Base-by-base conservation (phyloP, 2,329 filamentous ascomycete species). In the Madurella mycetomatis region DNA sequence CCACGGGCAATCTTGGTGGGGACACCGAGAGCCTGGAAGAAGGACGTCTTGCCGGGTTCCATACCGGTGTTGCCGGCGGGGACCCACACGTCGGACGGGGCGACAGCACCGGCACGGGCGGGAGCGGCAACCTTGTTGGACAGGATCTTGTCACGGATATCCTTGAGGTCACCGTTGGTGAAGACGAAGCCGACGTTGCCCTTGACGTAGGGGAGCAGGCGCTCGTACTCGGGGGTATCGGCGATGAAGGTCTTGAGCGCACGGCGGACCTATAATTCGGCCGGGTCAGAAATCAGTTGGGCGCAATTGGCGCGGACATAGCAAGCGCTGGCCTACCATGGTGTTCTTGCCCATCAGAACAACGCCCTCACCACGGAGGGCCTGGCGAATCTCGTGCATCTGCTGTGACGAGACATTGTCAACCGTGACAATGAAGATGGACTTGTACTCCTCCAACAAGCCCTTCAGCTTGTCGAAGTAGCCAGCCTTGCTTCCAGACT, bases 371-470 rank as follows among this genome's bases (percentile, higher is more conserved):
- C 87, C 87, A 75, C 94, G 92, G 76, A 99, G 88, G 70, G 90
- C 79, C 71, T 87, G 80, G 76, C 94, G 89, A 77, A 99, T 97
- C 86, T 99, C 94, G 90, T 99, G 94, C 95, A 99, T 99, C 87
- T 99, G 95, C 86, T 99, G 94, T 68, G 94, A 99, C 77, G 87
- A 90, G 86, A 99, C 94, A 99, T 97, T 99, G 90, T 97, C 90
- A 73, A 92, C 87, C 73, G 85, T 73, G 76, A 96, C 92, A 77
- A 99, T 92, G 90, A 99, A 97, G 82, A 97, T 88, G 72, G 88
- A 92, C 76, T 85, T 85, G 88, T 95, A 97, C 76, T 91, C 87
- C 82, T 97, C 90, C 76, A 99, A 87, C 76, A 97, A 86, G 78
- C 76, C 77, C 87, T 96, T 95, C 76, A 99, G 91, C 91, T 97